Evolutionary conservation across 345 rosid genomes (phyloP).

Genomic region (Ailanthus altissimus): DNA sequence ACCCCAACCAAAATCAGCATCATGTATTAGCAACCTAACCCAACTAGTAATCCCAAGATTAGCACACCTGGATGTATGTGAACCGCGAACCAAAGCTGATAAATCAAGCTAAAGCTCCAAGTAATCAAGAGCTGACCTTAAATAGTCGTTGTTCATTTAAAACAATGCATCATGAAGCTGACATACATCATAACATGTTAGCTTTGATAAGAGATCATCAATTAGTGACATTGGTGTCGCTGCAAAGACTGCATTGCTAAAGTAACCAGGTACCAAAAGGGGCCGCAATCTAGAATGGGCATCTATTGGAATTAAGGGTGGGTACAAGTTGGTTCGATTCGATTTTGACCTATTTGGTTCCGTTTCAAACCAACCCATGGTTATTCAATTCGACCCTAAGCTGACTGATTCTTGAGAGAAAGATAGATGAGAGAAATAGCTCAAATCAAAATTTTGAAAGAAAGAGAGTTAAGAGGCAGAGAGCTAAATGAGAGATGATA

Average conservation of each 20-base stretch:
- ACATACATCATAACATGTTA: conserved; percentile 81
- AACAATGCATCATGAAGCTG: conserved; percentile 72
- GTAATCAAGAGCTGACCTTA: conserved; percentile 95
- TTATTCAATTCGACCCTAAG: no score
- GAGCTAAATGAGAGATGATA: no score
- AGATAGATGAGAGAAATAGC: no score
- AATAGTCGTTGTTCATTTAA: conserved; percentile 82
- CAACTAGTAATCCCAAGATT: conserved; percentile 90
- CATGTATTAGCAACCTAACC: conserved; percentile 83
- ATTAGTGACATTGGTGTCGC: conserved; percentile 78
- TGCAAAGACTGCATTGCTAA: conserved; percentile 88
- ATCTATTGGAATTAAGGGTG: conserved; percentile 90
- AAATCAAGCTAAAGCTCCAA: conserved; percentile 85
- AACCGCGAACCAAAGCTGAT: conserved; percentile 72
- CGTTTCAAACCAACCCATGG: no score
- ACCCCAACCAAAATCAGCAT: conserved; percentile 97
- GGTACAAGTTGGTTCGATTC: conserved; percentile 68
- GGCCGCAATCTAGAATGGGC: conserved; percentile 80
- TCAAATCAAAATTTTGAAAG: no score
- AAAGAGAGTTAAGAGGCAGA: no score
- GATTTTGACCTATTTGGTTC: conserved; percentile 82
- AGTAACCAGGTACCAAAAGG: conserved; percentile 80
- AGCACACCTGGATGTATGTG: conserved; percentile 81
- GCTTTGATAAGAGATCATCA: conserved; percentile 66
- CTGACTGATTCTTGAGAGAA: no score